phyloP scores from a whole-genome alignment of 1,139 yeast genomes.

The Candida neerlandica region DNA sequence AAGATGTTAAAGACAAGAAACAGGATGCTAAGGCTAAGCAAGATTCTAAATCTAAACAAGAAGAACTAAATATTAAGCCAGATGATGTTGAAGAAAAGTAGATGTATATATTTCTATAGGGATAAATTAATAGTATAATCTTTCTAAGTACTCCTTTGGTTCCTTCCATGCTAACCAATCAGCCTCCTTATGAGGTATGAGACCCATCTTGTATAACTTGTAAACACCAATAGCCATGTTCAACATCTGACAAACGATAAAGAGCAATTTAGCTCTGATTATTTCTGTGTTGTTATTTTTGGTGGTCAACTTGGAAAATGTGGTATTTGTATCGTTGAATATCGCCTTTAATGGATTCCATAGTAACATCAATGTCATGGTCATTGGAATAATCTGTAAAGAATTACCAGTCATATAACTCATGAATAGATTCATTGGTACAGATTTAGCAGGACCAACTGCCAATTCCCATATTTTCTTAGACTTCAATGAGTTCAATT shows the following conservation, averaged over 20 bases:
- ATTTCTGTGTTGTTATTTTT: constrained; percentile 46
- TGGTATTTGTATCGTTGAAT: constrained; percentile 50
- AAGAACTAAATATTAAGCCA: background rate
- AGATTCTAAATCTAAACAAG: background rate
- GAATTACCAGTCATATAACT: constrained; percentile 93
- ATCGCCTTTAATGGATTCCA: constrained; percentile 79
- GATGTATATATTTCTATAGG: constrained; percentile 2
- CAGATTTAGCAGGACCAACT: constrained; percentile 75
- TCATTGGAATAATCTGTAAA: constrained; percentile 84
- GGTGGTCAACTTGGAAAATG: constrained; percentile 41
- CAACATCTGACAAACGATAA: constrained; percentile 61
- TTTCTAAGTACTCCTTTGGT: constrained; percentile 35
- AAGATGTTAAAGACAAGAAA: constrained; percentile 17
- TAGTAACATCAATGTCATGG: constrained; percentile 86
- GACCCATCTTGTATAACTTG: constrained; percentile 86
- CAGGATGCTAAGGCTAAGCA: too few relatives aligned
- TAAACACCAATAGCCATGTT: constrained; percentile 78
- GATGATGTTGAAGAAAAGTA: too few relatives aligned
- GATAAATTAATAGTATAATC: constrained; percentile 8
- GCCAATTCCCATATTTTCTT: constrained; percentile 90
- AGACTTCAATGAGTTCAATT: constrained; percentile 44
- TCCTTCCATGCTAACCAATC: constrained; percentile 93
- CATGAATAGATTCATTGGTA: constrained; percentile 90
- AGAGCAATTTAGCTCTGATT: constrained; percentile 35
- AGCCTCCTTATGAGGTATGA: constrained; percentile 81